Evolutionary conservation across 768 basidiomycete species (phyloP), one percentile per base, ranked within the genome.

Genomic region (Leccinum subtestaceum): DNA sequence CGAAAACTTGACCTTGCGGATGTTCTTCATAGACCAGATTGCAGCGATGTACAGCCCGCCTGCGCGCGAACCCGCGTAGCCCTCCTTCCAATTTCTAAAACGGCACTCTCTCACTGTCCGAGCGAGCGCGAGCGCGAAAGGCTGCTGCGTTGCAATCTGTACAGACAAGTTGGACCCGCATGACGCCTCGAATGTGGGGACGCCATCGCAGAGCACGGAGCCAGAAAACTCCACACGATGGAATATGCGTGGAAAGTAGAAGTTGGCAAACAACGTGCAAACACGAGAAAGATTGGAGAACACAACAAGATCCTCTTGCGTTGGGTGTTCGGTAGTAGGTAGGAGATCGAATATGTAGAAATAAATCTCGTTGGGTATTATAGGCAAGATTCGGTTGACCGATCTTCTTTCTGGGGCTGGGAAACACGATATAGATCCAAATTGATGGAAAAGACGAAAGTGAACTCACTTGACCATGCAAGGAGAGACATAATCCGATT

Each of bases 291-390:
- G 71, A 17, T 60, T 65, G 32, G 60, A 59, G 34, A 67, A 60
- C 15, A 21, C 59, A 4, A 2, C 2, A 12, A 55, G 19, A 31
- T 60, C 9, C n/a, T 75, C 64, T 3, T 53, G 50, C 7, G 51
- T 50, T 10, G 43, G 60, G 57, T 34, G 56, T 1, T 63, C 34
- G 34, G 64, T 5, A 32, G 32, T 55, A 0, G 65, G 52, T 21
- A 80, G 45, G 34, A 67, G 65, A n/a, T 69, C 70, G 47, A 80
- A 73, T 36, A 36, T 36, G 34, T 36, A 6, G 12, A 36, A 13
- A 53, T 80, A 81, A 19, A 82, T 69, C 59, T 82, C 81, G 59
- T 73, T 75, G 2, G 80, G 80, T 55, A 83, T 72, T 5, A 71
- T 63, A 1, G 72, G 62, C 11, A 76, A 60, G 7, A 7, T 10